Percentiles rank a stretch among this genome's conserved stretches.
Conservation (phyloP, 805 yeast genomes). For the Candida arabinofermentans region DNA sequence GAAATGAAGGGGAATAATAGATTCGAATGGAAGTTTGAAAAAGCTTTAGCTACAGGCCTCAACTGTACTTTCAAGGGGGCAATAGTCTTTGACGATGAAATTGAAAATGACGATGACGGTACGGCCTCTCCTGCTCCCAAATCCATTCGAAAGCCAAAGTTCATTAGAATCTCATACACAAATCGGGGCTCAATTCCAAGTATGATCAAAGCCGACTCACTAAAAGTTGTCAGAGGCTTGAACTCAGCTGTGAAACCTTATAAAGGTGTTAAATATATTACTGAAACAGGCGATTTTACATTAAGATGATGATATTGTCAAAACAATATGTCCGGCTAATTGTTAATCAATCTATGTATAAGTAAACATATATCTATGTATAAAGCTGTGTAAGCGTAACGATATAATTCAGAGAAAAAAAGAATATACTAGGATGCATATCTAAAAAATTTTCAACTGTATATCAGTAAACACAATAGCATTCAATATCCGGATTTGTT, state of each 20-base stretch:
- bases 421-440: too few species aligned
- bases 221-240: conserved; percentile 55
- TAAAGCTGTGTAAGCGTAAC: too few species aligned
- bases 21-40: conserved; percentile 70
- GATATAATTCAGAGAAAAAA: too few species aligned
- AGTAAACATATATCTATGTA: too few species aligned
- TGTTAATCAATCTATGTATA: too few species aligned
- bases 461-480: too few species aligned
- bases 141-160: conserved; percentile 32
- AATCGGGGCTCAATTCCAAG: conserved; percentile 73
- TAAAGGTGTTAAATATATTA: conserved; percentile 85
- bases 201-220: conserved; percentile 63
- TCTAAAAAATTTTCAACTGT: too few species aligned
- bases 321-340: too few species aligned
- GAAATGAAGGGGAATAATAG: conserved; percentile 43
- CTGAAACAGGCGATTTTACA: conserved; percentile 57
- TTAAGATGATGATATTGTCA: conserved; percentile 32
- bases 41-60: conserved; percentile 56
- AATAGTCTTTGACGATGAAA: conserved; percentile 9
- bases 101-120: conserved; percentile 2
- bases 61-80: conserved; percentile 64
- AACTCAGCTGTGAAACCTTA: conserved; percentile 67
- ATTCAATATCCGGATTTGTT: conserved; percentile 7
- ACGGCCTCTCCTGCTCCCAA: background rate
- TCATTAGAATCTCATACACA: conserved; percentile 47